Base-by-base conservation (phyloP, 345 rosid species). In the Firmiana major region DNA sequence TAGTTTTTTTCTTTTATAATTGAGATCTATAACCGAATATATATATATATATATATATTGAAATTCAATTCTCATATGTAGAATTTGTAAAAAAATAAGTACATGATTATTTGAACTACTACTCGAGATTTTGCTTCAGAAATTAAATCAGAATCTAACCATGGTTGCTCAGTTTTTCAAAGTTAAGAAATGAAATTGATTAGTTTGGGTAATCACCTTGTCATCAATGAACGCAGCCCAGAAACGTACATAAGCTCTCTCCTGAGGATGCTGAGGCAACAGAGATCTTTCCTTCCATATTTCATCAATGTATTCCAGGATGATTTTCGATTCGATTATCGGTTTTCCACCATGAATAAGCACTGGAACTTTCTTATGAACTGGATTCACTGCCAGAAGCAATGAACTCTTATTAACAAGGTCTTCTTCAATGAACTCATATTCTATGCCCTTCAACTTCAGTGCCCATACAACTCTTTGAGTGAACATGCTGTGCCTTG, bases 151-250 rank as follows among this genome's bases (percentile, higher is more conserved):
- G 1, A 31, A 31, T 31, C 34, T 31, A 31, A 31, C 34, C 34
- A 31, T 31, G 34, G 34, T 31, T 1, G 34, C 34, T 31, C 34
- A 31, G 1, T 31, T 31, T 31, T 31, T 31, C 34, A 31, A 31
- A 31, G 34, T 31, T 31, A 31, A 31, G 34, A 2, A 31, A 31
- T 31, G 34, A 31, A 31, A 31, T 31, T 31, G 3, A 3, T 31
- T 3, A 31, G 34, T 31, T 31, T 2, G 34, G 34, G 34, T 31
- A 31, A 2, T 51, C 68, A 63, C 68, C 46, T 63, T 63, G 68
- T 63, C 68, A 36, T 36, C 68, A 19, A 63, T 63, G 21, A 63
- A 63, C 2, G 46, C 68, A 63, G 68, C 68, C 68, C 68, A 63
- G 22, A 63, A 63, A 63, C 68, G 68, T 0, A 8, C 68, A 36